These are phyloP conservation scores for Cryptosporidium sp. DNA, from an alignment of 169 alveolate genomes.

Conservation along the genomic window DNA sequence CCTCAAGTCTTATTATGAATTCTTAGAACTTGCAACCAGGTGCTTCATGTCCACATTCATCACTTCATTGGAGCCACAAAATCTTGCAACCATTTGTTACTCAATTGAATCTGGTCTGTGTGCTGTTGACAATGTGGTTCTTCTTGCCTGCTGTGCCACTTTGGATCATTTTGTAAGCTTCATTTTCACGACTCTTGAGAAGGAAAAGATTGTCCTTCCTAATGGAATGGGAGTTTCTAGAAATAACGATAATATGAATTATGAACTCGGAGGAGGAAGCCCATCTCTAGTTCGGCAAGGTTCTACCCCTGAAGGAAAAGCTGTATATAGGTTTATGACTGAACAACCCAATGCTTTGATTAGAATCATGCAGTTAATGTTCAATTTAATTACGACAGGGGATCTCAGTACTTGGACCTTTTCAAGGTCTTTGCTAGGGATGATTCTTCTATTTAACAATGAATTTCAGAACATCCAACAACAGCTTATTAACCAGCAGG, in stretches of 20 bases:
- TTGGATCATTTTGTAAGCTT: constrained; percentile 57
- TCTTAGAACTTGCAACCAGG: constrained; percentile 89
- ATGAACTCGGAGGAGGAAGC: constrained; percentile 7
- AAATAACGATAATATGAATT: constrained; percentile 30
- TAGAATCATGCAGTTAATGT: constrained; percentile 85
- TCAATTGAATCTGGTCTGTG: constrained; percentile 73
- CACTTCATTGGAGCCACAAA: constrained; percentile 64
- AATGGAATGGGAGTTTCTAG: constrained; percentile 26
- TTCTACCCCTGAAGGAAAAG: constrained; percentile 76
- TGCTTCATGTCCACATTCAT: constrained; percentile 85
- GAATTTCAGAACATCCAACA: constrained; percentile 86
- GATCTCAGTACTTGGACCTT: constrained; percentile 87
- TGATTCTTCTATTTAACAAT: constrained; percentile 86
- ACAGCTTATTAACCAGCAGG: constrained; percentile 81
- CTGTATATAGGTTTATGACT: constrained; percentile 83
- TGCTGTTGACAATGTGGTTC: constrained; percentile 74
- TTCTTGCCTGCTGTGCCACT: constrained; percentile 73
- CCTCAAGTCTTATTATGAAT: constrained; percentile 88
- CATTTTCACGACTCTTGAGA: constrained; percentile 48
- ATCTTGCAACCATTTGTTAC: constrained; percentile 62
- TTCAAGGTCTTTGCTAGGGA: constrained; percentile 91
- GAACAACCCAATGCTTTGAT: constrained; percentile 85
- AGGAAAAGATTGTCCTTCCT: constrained; percentile 53
- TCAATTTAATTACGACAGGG: constrained; percentile 87
- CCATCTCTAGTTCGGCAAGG: constrained; percentile 31